Evolutionary conservation across 805 yeast species (phyloP).

Genomic region (Yamadazyma sp.): DNA sequence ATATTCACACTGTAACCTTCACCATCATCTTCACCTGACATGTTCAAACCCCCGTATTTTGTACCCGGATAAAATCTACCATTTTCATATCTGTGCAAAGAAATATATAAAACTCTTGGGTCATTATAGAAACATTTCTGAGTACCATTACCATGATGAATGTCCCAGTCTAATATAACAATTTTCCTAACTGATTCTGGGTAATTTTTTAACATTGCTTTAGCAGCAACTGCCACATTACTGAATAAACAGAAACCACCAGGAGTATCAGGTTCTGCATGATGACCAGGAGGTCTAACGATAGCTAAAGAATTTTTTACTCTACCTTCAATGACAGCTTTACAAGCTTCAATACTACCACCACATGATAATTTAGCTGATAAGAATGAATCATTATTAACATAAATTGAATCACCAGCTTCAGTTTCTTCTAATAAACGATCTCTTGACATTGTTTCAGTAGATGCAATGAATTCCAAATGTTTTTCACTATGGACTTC

Average conservation of each 20-base stretch:
- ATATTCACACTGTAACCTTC: constrained; percentile 85
- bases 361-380: constrained; percentile 95
- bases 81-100: constrained; percentile 88
- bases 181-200: constrained; percentile 87
- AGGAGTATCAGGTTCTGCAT: constrained; percentile 95
- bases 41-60: constrained; percentile 73
- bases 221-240: constrained; percentile 96
- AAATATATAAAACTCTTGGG: constrained; percentile 85
- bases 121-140: constrained; percentile 88
- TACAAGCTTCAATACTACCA: constrained; percentile 94
- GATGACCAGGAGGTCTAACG: constrained; percentile 99
- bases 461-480: constrained; percentile 67
- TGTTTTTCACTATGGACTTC: constrained; percentile 84
- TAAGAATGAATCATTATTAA: constrained; percentile 82
- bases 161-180: constrained; percentile 93
- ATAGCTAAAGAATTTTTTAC: constrained; percentile 93
- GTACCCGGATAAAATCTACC: constrained; percentile 96
- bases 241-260: constrained; percentile 97
- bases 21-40: constrained; percentile 83
- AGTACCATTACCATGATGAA: constrained; percentile 98
- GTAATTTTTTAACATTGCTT: constrained; percentile 71
- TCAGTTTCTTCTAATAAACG: constrained; percentile 80
- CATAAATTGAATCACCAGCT: constrained; percentile 90
- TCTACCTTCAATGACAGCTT: constrained; percentile 87
- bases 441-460: constrained; percentile 75